These are phyloP conservation scores for Russula sp. DNA, from an alignment of 768 basidiomycete species.

Conservation along the genomic window DNA sequence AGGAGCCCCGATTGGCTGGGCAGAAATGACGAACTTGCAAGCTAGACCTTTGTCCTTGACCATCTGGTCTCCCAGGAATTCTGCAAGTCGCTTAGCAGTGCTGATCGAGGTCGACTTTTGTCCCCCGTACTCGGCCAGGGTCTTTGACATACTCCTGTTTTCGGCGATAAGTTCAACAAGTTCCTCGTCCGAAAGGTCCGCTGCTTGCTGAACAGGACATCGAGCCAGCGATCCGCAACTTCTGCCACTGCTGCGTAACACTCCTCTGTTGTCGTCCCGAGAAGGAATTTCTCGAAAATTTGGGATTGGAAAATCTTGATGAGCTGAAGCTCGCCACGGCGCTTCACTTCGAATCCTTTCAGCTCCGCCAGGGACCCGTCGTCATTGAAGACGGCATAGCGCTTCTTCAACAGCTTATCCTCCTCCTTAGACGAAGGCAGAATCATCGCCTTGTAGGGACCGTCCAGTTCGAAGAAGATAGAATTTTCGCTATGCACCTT, in stretches of 20 bases:
- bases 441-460: constrained; percentile 99
- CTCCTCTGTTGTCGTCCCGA: constrained; percentile 89
- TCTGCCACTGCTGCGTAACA: constrained; percentile 93
- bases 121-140: constrained; percentile 89
- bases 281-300: constrained; percentile 95
- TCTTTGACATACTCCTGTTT: constrained; percentile 96
- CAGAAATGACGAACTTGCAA: constrained; percentile 98
- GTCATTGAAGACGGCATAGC: constrained; percentile 98
- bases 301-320: constrained; percentile 99
- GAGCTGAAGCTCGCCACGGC: constrained; percentile 93
- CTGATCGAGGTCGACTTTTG: constrained; percentile 99
- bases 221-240: constrained; percentile 95
- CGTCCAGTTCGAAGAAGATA: constrained; percentile 99
- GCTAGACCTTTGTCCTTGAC: constrained; percentile 99
- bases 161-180: constrained; percentile 97
- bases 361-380: constrained; percentile 97
- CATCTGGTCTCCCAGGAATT: constrained; percentile 98
- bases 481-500: constrained; percentile 91
- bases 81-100: constrained; percentile 90
- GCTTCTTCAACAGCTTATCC: constrained; percentile 96
- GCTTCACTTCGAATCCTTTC: constrained; percentile 98
- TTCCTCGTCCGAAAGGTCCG: constrained; percentile 85
- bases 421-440: constrained; percentile 98
- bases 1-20: constrained; percentile 86
- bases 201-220: constrained; percentile 86